Evolutionary conservation across 2,329 filamentous ascomycete genomes (phyloP).

Genomic region (Fusarium hostae): DNA sequence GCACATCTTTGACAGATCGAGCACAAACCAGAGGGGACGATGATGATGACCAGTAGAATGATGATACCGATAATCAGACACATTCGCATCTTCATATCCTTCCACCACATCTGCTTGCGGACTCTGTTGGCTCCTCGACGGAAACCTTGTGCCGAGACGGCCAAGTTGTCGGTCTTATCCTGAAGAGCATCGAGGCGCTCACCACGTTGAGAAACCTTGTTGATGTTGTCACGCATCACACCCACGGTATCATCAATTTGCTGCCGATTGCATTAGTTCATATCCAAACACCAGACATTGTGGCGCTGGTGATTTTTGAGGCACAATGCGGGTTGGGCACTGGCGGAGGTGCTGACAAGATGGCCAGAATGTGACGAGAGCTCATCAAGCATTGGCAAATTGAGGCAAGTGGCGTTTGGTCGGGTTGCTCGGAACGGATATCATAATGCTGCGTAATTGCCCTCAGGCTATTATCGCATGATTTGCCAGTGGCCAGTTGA

Average conservation of each 20-base stretch:
- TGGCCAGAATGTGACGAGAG: neutral
- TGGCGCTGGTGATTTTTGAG: neutral
- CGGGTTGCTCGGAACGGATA: neutral
- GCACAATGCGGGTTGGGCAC: neutral
- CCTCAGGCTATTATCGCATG: neutral
- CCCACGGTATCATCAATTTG: conserved; percentile 97
- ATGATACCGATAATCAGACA: conserved; percentile 93
- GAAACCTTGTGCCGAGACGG: conserved; percentile 93
- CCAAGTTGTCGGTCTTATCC: conserved; percentile 95
- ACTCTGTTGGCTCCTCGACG: conserved; percentile 95
- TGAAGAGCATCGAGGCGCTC: conserved; percentile 87
- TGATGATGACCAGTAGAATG: conserved; percentile 91
- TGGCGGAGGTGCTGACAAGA: neutral
- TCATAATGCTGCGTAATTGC: neutral
- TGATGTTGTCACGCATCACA: conserved; percentile 97
- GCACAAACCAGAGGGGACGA: conserved; percentile 83
- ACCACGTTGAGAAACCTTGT: conserved; percentile 94
- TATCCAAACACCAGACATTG: neutral
- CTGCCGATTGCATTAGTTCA: conserved; percentile 59
- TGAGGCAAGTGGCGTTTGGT: neutral
- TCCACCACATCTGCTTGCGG: conserved; percentile 99
- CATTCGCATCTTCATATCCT: conserved; percentile 99
- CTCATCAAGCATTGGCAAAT: neutral
- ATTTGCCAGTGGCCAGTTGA: neutral
- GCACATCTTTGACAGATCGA: neutral